Evolutionary conservation across 2,329 filamentous ascomycete species (phyloP), one percentile per base, ranked within the genome.

Genomic region (Ophiocordyceps unilateralis): DNA sequence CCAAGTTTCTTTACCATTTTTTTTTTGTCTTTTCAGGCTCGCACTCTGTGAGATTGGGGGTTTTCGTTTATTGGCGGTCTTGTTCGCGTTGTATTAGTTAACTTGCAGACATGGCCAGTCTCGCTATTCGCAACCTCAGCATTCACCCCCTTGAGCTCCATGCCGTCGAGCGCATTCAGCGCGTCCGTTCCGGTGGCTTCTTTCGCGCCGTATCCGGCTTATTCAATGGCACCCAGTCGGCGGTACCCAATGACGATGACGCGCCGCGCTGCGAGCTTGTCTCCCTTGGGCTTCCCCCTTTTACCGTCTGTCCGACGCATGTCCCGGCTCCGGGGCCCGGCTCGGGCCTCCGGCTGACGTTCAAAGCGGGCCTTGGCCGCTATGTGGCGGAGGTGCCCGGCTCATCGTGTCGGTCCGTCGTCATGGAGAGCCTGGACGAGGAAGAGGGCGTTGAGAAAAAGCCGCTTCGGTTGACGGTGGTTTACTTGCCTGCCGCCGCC

Each of bases 111-210:
- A 74, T 73, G 69, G 60, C 65, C 17, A 60, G 64, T 45, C 65
- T 94, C 50, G 83, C 74, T 5, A 75, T 95, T 53, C 85, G 88
- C 53, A 95, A 95, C 60, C 66, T 93, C 49, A 89, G 84, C 39
- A 68, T 74, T 45, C 78, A 74, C 41, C 70, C 77, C n/a, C 66
- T 94, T 44, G 75, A 80, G 50, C 72, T 95, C 52, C 79, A 78
- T 58, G 69, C 56, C 46, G 67, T 89, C 45, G 83, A 93, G 64
- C 79, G 81, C 50, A 87, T 87, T 58, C 73, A 65, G 45, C 58
- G 59, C 21, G 52, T 64, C 65, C 43, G 64, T 38, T 58, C 59
- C 24, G 59, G 59, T 44, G 58, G 70, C 48, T 58, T 67, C 15
- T 50, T 72, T 32, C 58, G 57, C 49, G 71, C 67, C 49, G 56